phyloP scores from a whole-genome alignment of 1,284 basidiomycete species.

The Phellopilus nigrolimitatus region DNA sequence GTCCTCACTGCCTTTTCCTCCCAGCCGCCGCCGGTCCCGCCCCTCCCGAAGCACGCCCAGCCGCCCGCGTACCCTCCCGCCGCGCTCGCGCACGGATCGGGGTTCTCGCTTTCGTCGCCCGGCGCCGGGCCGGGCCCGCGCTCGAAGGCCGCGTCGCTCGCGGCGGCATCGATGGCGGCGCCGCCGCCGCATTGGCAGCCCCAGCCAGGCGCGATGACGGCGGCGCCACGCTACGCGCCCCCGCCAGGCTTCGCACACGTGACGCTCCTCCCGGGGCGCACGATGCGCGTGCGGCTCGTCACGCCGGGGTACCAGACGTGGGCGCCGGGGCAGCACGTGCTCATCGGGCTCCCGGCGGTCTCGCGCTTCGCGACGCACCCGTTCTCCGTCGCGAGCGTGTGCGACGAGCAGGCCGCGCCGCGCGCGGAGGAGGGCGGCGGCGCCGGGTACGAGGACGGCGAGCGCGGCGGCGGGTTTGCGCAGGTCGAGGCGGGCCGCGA shows the following conservation, averaged over 20 bases:
- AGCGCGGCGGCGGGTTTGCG: constrained; percentile 30
- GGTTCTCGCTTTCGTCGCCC: background rate
- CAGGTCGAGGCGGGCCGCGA: constrained; percentile 44
- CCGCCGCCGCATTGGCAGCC: background rate
- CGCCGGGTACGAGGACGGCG: constrained; percentile 25
- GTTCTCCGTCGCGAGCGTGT: constrained; percentile 74
- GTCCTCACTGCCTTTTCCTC: too few relatives aligned
- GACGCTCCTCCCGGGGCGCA: constrained; percentile 75
- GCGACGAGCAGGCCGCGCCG: constrained; percentile 46
- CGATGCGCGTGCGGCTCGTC: constrained; percentile 68
- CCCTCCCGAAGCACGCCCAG: background rate
- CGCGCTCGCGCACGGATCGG: background rate
- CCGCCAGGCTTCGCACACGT: constrained; percentile 71
- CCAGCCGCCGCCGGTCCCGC: too few relatives aligned
- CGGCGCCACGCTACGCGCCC: constrained; percentile 37
- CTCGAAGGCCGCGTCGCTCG: background rate
- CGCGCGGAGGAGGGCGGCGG: constrained; percentile 13
- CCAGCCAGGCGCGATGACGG: constrained; percentile 15
- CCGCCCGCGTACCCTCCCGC: background rate
- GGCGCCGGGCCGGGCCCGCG: constrained; percentile 10
- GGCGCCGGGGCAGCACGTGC: constrained; percentile 78
- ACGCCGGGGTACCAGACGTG: constrained; percentile 59
- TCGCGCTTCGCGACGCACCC: constrained; percentile 72
- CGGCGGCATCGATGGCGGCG: constrained; percentile 7
- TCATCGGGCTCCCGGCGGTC: constrained; percentile 69